Percentiles rank a stretch among this genome's conserved stretches.
phyloP scores from a whole-genome alignment of 768 basidiomycete genomes.

The Trametes sanguinea region DNA sequence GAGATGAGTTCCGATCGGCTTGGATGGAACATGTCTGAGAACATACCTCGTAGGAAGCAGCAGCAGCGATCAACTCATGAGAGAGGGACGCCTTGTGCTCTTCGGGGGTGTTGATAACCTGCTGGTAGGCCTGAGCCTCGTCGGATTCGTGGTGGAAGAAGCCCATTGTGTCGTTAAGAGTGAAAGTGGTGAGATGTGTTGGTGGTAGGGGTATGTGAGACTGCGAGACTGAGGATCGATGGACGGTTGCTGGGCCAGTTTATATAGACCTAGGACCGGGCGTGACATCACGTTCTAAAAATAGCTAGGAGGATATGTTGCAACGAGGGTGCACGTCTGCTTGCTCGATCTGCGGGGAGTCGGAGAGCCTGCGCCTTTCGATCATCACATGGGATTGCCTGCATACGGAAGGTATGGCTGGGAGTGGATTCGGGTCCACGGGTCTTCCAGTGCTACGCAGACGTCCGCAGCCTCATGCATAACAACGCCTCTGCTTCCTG shows the following conservation, averaged over 20 bases:
- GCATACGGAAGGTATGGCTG: conserved; percentile 1
- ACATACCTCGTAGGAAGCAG: conserved; percentile 63
- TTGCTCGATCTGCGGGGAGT: conserved; percentile 6
- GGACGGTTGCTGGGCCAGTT: not conserved
- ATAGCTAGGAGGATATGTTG: conserved; percentile 3
- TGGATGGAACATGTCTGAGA: not conserved
- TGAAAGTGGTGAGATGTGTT: conserved; percentile 14
- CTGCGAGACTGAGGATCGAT: conserved; percentile 20
- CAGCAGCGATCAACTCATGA: conserved; percentile 69
- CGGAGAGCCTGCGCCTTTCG: not conserved
- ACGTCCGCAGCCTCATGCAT: conserved; percentile 5
- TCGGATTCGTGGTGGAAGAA: conserved; percentile 45
- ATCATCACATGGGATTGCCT: conserved; percentile 20
- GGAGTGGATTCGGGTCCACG: conserved; percentile 7
- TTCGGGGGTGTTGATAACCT: conserved; percentile 43
- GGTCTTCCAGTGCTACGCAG: not conserved
- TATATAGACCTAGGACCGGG: conserved; percentile 20
- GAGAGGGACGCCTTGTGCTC: conserved; percentile 57
- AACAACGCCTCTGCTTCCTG: not conserved
- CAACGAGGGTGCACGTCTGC: conserved; percentile 6
- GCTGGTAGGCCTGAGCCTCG: conserved; percentile 43
- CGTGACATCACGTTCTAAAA: conserved; percentile 20
- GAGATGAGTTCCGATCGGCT: not conserved
- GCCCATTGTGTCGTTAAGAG: conserved; percentile 38
- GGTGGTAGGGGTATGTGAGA: conserved; percentile 24